Base-by-base conservation (phyloP, 148 eudicot species). In the Chenopodium album region DNA sequence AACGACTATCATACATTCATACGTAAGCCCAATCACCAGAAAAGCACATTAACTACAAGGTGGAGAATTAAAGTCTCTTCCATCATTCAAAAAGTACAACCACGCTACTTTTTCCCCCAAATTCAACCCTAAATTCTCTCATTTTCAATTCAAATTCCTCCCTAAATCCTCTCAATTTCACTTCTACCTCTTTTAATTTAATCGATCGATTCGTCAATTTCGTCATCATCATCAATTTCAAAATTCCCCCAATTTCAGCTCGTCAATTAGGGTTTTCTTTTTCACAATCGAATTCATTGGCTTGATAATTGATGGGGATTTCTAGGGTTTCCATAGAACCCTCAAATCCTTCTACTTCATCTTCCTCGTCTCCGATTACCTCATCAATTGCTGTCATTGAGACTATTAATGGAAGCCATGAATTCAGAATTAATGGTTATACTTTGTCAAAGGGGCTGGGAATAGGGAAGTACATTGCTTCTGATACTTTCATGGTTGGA, bases 401-500 rank as follows among this genome's bases (percentile, higher is more conserved):
- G 34, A 88, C 92, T 23, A 47, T 85, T 0, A 79, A 88, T 54
- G 92, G 89, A 1, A 86, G 80, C 50, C 92, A 88, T 69, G 89
- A 88, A 44, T 90, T 90, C 75, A 71, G 29, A 50, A 85, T 90
- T 71, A 84, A 79, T 10, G 92, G 89, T 4, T 90, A 88, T 71
- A 76, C 89, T 14, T 74, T 88, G 50, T 50, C 88, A 11, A 90
- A 90, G 76, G 92, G 92, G 1, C 73, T 87, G 26, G 92, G 90
- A 7, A 69, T 87, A 29, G 90, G 92, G 2, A 87, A 84, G 80
- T 88, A 85, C 82, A 82, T 90, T n/a, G 76, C 86, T 76, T 90
- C 92, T 1, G 89, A 90, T 7, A 85, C 88, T 10, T 90, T 90
- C 81, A 75, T 71, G 71, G 90, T 90, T 3, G 92, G 92, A 1